These are phyloP conservation scores for Solanum verrucosum DNA, from an alignment of 257 asterid species.

Conservation along the genomic window DNA sequence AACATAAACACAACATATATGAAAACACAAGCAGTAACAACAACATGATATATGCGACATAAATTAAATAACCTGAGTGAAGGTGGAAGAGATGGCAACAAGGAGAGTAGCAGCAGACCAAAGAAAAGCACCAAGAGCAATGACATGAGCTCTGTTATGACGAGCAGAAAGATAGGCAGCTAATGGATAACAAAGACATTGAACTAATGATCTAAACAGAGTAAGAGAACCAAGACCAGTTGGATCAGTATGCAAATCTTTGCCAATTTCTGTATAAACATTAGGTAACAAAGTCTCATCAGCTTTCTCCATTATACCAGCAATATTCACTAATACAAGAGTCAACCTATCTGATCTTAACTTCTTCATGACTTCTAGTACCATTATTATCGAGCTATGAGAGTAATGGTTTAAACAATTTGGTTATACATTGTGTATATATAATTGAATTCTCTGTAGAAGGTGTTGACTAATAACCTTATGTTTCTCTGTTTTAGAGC, in stretches of 20 bases:
- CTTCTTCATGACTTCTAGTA: not conserved
- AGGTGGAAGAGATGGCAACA: not conserved
- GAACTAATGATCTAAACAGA: not conserved
- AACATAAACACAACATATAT: not conserved
- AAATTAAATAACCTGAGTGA: not conserved
- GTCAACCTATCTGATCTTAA: not conserved
- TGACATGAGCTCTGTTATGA: not conserved
- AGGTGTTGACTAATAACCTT: not conserved
- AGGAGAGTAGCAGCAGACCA: slow-evolving; percentile 68
- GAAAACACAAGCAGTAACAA: not conserved
- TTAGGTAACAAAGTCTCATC: not conserved
- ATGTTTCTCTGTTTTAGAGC: not conserved
- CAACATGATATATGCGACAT: no score
- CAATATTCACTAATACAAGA: not conserved
- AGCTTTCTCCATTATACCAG: not conserved
- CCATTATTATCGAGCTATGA: no score
- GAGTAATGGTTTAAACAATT: no score
- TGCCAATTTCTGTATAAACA: not conserved
- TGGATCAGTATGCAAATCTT: not conserved
- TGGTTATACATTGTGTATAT: no score
- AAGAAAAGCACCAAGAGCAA: slow-evolving; percentile 10
- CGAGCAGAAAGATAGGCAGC: not conserved
- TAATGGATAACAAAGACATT: not conserved
- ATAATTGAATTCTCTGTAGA: not conserved
- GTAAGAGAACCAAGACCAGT: not conserved